Conservation (phyloP, 345 rosid genomes). For the Eucalyptus erythrocorys region DNA sequence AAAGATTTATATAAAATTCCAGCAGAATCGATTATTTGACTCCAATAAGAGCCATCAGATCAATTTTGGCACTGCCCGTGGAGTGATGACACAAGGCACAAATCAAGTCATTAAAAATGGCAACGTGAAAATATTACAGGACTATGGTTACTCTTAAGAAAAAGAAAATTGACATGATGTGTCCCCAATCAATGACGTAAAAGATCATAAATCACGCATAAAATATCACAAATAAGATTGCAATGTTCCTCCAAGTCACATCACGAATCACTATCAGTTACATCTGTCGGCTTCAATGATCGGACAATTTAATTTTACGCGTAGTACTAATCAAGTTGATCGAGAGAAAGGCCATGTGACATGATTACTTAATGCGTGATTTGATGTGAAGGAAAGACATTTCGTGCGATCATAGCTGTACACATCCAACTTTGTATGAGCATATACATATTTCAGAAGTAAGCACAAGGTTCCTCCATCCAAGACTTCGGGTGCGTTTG, state of each 20-base stretch:
- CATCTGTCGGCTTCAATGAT: neutral
- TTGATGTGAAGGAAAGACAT: neutral
- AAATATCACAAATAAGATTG: neutral
- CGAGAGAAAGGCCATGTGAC: neutral
- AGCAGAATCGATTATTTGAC: neutral
- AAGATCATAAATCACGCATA: neutral
- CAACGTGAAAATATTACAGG: neutral
- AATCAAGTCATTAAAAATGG: neutral
- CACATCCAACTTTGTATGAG: neutral
- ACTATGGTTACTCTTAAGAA: neutral
- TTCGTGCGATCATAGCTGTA: neutral
- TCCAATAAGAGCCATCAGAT: neutral
- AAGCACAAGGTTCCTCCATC: neutral
- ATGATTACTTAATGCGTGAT: neutral
- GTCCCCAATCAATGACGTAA: neutral
- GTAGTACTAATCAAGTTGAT: neutral
- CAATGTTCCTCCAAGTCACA: neutral
- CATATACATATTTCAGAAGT: neutral
- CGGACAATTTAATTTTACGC: rapidly evolving
- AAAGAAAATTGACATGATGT: neutral
- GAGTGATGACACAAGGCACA: neutral
- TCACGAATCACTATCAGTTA: neutral
- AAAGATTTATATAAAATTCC: neutral
- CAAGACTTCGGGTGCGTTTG: no score
- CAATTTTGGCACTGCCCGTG: neutral